Evolutionary conservation across 1,284 basidiomycete genomes (phyloP).

Genomic region (Tilletia horrida): DNA sequence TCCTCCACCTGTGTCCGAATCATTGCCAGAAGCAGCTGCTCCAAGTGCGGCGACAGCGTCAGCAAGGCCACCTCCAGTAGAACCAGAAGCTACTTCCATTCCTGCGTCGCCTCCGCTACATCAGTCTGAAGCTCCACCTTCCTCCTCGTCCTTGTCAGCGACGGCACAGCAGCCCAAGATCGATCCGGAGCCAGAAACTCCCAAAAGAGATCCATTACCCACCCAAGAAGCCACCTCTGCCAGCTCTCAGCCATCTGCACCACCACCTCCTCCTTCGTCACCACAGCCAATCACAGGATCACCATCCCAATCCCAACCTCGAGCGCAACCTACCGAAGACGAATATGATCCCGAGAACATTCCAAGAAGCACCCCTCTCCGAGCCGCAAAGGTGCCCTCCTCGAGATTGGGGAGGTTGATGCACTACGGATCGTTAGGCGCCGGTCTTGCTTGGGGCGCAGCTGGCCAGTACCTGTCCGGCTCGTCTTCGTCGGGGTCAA

Average conservation of each 20-base stretch:
- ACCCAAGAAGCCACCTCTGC: neutral
- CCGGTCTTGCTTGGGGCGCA: conserved; percentile 51
- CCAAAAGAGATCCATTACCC: neutral
- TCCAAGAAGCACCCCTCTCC: conserved; percentile 36
- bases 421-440: conserved; percentile 52
- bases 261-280: neutral
- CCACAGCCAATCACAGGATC: neutral
- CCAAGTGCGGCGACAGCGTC: neutral
- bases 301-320: neutral
- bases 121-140: too few relatives aligned
- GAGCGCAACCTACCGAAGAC: conserved; percentile 20
- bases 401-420: conserved; percentile 51
- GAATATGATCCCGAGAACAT: conserved; percentile 50
- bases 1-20: neutral
- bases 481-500: conserved; percentile 20
- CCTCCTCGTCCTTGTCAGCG: neutral
- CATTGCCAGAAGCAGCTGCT: neutral
- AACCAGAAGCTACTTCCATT: neutral
- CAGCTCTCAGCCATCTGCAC: neutral
- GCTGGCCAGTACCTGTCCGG: conserved; percentile 37
- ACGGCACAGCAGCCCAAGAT: neutral
- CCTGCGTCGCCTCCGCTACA: too few relatives aligned
- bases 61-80: neutral
- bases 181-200: neutral
- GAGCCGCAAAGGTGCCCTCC: conserved; percentile 50